These are phyloP conservation scores for Ochetophila trinervis DNA, from an alignment of 306 rosid species.

Conservation along the genomic window DNA sequence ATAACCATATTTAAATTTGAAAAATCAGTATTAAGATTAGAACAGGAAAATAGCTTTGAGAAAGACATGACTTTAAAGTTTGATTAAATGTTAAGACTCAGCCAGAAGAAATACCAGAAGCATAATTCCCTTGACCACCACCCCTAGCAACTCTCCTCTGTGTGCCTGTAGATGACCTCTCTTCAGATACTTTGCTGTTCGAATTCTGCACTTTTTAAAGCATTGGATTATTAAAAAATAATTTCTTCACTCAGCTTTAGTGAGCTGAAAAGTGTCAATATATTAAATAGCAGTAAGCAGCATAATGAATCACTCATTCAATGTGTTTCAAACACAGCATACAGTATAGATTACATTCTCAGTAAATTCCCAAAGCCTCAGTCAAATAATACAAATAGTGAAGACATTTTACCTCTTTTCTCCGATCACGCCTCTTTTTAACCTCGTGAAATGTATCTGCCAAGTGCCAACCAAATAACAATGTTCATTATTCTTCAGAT, in stretches of 20 bases:
- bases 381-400: neutral
- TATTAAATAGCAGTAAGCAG: neutral
- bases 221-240: neutral
- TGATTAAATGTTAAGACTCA: neutral
- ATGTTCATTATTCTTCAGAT: neutral
- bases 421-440: conserved; percentile 60
- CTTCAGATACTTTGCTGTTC: conserved; percentile 43
- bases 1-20: neutral
- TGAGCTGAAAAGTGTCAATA: neutral
- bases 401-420: conserved; percentile 58
- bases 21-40: neutral
- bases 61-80: conserved; percentile 13
- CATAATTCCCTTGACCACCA: conserved; percentile 55
- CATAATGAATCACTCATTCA: neutral
- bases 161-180: conserved; percentile 37
- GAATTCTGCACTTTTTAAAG: conserved; percentile 41
- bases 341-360: no score
- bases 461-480: conserved; percentile 31
- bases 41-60: neutral
- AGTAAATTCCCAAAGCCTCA: no score
- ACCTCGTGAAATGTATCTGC: conserved; percentile 91
- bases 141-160: conserved; percentile 60
- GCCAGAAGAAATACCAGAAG: conserved; percentile 37
- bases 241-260: no score
- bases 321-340: no score